Conservation (phyloP, 2,329 filamentous ascomycete genomes). For the Aspergillus quadrilineatus region DNA sequence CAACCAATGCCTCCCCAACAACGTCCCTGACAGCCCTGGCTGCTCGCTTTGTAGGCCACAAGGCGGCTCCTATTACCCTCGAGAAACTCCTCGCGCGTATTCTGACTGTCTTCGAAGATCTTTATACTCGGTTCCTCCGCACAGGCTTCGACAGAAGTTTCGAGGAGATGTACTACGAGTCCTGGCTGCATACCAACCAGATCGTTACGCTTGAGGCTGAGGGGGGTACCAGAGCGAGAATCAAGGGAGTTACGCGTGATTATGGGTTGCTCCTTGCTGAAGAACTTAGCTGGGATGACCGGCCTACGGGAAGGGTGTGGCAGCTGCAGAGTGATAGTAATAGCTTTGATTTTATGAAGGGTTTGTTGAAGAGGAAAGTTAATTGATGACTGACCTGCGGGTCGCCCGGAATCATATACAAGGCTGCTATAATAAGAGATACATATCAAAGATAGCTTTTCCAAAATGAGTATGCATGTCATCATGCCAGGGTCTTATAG, state of each 20-base stretch:
- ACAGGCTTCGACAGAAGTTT: constrained; percentile 72
- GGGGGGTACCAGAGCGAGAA: constrained; percentile 69
- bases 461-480: too few species aligned
- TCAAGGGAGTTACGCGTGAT: constrained; percentile 86
- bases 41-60: constrained; percentile 39
- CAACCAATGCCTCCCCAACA: constrained; percentile 78
- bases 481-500: too few species aligned
- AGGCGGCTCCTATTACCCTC: constrained; percentile 59
- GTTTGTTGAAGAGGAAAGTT: constrained; percentile 76
- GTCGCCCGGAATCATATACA: too few species aligned
- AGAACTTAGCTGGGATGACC: constrained; percentile 72
- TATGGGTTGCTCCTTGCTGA: constrained; percentile 85
- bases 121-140: constrained; percentile 73
- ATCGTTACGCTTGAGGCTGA: constrained; percentile 76
- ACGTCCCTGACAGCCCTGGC: constrained; percentile 79
- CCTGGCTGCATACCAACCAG: constrained; percentile 83
- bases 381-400: constrained; percentile 37
- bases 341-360: constrained; percentile 96
- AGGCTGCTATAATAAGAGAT: too few species aligned
- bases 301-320: constrained; percentile 73
- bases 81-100: constrained; percentile 83
- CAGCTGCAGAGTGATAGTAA: constrained; percentile 94
- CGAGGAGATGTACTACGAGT: constrained; percentile 72
- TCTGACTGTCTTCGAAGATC: constrained; percentile 70
- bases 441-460: too few species aligned